Evolutionary conservation across 768 basidiomycete genomes (phyloP), one percentile per base, ranked within the genome.

Genomic region (Steccherinum ochraceum): DNA sequence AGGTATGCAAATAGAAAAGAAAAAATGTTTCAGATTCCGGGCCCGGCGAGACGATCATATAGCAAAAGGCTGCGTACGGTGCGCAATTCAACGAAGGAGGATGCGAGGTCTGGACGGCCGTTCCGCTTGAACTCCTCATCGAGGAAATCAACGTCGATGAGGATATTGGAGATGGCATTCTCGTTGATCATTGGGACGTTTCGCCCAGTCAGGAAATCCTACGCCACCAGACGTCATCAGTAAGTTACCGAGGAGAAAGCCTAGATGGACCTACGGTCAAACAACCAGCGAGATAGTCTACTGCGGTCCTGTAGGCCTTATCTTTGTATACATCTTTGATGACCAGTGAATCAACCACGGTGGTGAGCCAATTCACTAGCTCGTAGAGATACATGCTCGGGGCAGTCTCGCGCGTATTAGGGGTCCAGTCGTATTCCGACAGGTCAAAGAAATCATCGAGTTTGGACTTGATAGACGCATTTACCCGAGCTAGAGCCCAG

Each of bases 301-400:
- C 73, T 12, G 96, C 94, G 41, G 83, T 86, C 55, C 79, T 81
- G 66, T 96, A 99, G 10, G 90, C 91, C 57, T 90, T 84, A 48
- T 92, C 88, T 68, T 93, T 94, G 71, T 92, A 86, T 10, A 71
- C 68, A 51, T 93, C 89, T 50, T 89, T 84, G 69, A 98, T 82
- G 53, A 77, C 79, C 57, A 86, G 82, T 52, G 82, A 91, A 66
- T 98, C 96, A 45, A 99, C 92, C 50, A 96, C 89, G 1, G 94
- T 96, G 35, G 87, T 94, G 48, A 98, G 76, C 89, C 94, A 99
- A 64, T 93, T 93, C 64, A 95, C 81, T 60, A 98, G 80, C 66
- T 97, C 95, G 64, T 92, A 87, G 2, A 98, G 76, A 67, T 97
- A 97, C 79, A 87, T 86, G 78, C 91, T 94, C 41, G 94, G 92